phyloP scores from a whole-genome alignment of 1,284 basidiomycete species.

The Apiotrichum gamsii region DNA sequence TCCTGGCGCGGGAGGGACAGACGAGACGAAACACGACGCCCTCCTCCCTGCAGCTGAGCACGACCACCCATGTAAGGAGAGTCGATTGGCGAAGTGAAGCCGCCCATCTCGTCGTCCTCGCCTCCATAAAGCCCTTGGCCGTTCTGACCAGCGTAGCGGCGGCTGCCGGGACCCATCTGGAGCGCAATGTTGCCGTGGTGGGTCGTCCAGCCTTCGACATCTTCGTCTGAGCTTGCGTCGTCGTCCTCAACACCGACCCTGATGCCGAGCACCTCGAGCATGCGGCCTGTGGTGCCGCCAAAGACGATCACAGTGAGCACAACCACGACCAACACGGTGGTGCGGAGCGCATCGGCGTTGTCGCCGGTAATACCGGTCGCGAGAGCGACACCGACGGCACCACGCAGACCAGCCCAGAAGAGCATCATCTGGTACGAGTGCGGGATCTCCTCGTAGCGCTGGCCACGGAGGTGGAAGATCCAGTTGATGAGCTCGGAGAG shows the following conservation, averaged over 20 bases:
- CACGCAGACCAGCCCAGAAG: conserved; percentile 96
- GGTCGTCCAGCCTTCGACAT: conserved; percentile 52
- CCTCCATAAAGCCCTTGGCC: conserved; percentile 35
- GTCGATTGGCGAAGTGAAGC: conserved; percentile 20
- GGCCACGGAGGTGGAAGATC: conserved; percentile 73
- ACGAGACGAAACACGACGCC: not conserved
- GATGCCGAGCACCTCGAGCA: conserved; percentile 97
- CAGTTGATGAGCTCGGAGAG: conserved; percentile 94
- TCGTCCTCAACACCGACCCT: conserved; percentile 93
- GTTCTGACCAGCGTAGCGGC: conserved; percentile 41
- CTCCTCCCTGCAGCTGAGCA: not conserved
- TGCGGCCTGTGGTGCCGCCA: conserved; percentile 90
- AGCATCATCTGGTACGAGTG: conserved; percentile 98
- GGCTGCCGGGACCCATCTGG: conserved; percentile 35
- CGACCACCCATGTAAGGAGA: conserved; percentile 26
- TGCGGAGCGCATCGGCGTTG: conserved; percentile 83
- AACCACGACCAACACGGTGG: conserved; percentile 91
- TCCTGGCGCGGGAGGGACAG: conserved; percentile 1
- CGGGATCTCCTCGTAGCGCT: conserved; percentile 77
- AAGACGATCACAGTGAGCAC: conserved; percentile 93
- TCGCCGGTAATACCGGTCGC: conserved; percentile 90
- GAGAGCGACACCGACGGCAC: conserved; percentile 93
- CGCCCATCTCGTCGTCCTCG: conserved; percentile 23
- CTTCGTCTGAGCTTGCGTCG: conserved; percentile 69
- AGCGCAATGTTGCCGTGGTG: conserved; percentile 37